Conservation (phyloP, 805 yeast genomes). For the Ogataea dorogensis region DNA sequence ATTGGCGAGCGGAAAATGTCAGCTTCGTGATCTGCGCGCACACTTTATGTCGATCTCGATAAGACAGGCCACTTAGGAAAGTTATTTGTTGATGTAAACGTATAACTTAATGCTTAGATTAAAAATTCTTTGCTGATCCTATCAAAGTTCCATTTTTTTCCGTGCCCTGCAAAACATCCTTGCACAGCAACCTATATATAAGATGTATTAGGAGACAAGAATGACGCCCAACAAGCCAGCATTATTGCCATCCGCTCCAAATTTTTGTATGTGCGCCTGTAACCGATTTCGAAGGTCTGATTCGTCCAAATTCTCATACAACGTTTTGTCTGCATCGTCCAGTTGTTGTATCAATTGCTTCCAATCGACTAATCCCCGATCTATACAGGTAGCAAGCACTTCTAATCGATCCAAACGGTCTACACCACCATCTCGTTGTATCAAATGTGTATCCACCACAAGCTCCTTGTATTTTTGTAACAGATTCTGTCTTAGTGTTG, state of each 20-base stretch:
- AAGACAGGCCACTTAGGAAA: too few relatives aligned
- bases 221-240: slow-evolving; percentile 22
- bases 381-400: slow-evolving; percentile 51
- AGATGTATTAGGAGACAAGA: neutral
- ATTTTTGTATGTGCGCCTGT: slow-evolving; percentile 16
- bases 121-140: slow-evolving; percentile 9
- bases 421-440: slow-evolving; percentile 43
- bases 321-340: slow-evolving; percentile 7
- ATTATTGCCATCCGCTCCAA: slow-evolving; percentile 12
- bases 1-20: neutral
- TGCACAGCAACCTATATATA: slow-evolving; percentile 12
- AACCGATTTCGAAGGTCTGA: slow-evolving; percentile 17
- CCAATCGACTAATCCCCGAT: slow-evolving; percentile 51
- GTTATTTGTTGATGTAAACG: neutral
- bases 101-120: neutral
- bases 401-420: slow-evolving; percentile 50
- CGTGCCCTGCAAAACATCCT: slow-evolving; percentile 16
- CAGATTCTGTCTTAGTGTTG: slow-evolving; percentile 37
- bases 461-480: slow-evolving; percentile 43
- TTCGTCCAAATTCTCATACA: slow-evolving; percentile 21
- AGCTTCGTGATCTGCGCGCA: slow-evolving; percentile 6
- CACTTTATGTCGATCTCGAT: too few relatives aligned
- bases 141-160: slow-evolving; percentile 14
- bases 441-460: slow-evolving; percentile 51
- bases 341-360: slow-evolving; percentile 10